Percentiles rank a stretch among this genome's conserved stretches.
Evolutionary conservation across 140 eudicot species (phyloP).

Genomic region (Ambrosia hybrid): DNA sequence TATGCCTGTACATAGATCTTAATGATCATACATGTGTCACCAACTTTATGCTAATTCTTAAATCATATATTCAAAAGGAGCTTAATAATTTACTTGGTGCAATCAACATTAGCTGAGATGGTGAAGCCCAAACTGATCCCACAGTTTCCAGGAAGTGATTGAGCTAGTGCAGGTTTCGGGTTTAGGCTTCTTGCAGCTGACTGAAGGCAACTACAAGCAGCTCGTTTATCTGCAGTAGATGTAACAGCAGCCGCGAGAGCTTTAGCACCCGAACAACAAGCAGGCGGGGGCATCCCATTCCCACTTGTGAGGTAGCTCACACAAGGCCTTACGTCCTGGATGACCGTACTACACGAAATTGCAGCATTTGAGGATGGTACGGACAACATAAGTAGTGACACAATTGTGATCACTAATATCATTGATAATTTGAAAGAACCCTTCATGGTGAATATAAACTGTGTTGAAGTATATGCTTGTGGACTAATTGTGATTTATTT

Average conservation of each 20-base stretch:
- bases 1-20: background rate
- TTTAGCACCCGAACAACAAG: constrained; percentile 68
- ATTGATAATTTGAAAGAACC: constrained; percentile 15
- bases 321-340: constrained; percentile 48
- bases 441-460: constrained; percentile 32
- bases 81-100: constrained; percentile 60
- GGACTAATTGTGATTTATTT: constrained; percentile 11
- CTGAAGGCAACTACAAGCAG: constrained; percentile 69
- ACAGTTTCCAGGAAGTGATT: constrained; percentile 69
- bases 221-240: constrained; percentile 50
- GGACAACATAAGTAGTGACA: constrained; percentile 28
- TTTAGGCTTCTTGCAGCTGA: constrained; percentile 38
- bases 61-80: too few species aligned
- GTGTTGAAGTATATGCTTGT: background rate
- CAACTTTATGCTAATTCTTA: background rate
- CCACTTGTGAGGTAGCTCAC: constrained; percentile 55
- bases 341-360: constrained; percentile 45
- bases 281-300: constrained; percentile 57
- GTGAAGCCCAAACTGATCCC: constrained; percentile 55
- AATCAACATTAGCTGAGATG: constrained; percentile 68
- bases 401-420: constrained; percentile 8
- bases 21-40: background rate
- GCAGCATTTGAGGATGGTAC: constrained; percentile 41
- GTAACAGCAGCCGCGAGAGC: constrained; percentile 50
- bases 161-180: constrained; percentile 39